phyloP scores from a whole-genome alignment of 768 basidiomycete species.

The Pisolithus microcarpus region DNA sequence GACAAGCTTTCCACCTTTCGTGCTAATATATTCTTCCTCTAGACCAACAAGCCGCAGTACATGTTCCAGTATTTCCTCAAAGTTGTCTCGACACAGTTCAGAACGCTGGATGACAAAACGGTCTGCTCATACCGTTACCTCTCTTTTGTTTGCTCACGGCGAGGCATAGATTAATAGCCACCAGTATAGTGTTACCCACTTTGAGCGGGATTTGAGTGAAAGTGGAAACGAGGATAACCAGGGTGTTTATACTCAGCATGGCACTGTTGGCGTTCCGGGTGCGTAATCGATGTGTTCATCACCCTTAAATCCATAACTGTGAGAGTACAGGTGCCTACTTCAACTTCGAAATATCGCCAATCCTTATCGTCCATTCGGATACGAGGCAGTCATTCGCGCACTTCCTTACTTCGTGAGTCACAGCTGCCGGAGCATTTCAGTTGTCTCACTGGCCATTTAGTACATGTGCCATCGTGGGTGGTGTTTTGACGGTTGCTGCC shows the following conservation, averaged over 20 bases:
- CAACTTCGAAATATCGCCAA: slow-evolving; percentile 97
- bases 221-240: slow-evolving; percentile 54
- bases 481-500: slow-evolving; percentile 90
- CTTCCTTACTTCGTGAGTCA: slow-evolving; percentile 91
- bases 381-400: slow-evolving; percentile 94
- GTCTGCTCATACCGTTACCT: slow-evolving; percentile 33
- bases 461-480: slow-evolving; percentile 96
- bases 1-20: not conserved
- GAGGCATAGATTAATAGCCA: slow-evolving; percentile 66
- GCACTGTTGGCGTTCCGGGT: slow-evolving; percentile 66
- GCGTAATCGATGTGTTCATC: slow-evolving; percentile 2
- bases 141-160: slow-evolving; percentile 4
- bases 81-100: slow-evolving; percentile 93
- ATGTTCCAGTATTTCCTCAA: slow-evolving; percentile 99
- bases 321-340: slow-evolving; percentile 62
- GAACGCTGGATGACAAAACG: slow-evolving; percentile 65
- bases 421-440: not conserved
- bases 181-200: slow-evolving; percentile 94
- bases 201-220: slow-evolving; percentile 82
- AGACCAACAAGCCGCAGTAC: slow-evolving; percentile 77
- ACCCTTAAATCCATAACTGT: not conserved
- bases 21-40: not conserved
- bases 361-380: slow-evolving; percentile 88
- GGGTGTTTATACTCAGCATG: slow-evolving; percentile 71
- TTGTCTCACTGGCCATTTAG: slow-evolving; percentile 32